Percentiles rank a stretch among this genome's conserved stretches.
phyloP scores from a whole-genome alignment of 805 yeast genomes.

The Starmerella roubikii region DNA sequence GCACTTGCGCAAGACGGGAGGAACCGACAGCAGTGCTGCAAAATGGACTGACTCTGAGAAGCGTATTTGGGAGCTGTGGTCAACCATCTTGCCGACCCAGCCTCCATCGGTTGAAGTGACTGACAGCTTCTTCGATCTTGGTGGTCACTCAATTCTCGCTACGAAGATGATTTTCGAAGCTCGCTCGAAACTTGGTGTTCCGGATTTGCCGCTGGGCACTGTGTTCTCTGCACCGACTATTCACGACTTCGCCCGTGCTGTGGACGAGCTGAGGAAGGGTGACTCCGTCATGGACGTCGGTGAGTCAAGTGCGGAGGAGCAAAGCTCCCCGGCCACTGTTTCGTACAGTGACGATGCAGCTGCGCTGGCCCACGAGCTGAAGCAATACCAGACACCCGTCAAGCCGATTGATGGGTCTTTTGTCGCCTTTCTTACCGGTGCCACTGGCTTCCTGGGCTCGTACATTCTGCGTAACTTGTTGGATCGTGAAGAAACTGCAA shows the following conservation, averaged over 20 bases:
- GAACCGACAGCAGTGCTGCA: constrained; percentile 26
- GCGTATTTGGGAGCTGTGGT: constrained; percentile 70
- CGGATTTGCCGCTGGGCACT: constrained; percentile 74
- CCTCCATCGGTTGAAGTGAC: constrained; percentile 64
- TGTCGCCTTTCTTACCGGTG: constrained; percentile 82
- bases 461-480: constrained; percentile 70
- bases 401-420: constrained; percentile 26
- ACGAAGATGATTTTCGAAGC: constrained; percentile 92
- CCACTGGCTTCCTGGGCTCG: constrained; percentile 92
- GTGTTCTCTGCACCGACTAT: constrained; percentile 85
- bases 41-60: constrained; percentile 50
- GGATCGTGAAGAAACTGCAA: constrained; percentile 42
- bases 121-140: constrained; percentile 91
- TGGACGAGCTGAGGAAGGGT: constrained; percentile 43
- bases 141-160: constrained; percentile 95
- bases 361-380: constrained; percentile 30
- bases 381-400: constrained; percentile 38
- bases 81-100: constrained; percentile 65
- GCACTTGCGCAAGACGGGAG: constrained; percentile 24
- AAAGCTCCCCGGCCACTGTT: constrained; percentile 21
- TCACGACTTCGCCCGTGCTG: constrained; percentile 58
- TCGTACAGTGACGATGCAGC: constrained; percentile 69
- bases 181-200: constrained; percentile 55
- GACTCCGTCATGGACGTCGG: constrained; percentile 17
- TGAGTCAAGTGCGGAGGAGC: constrained; percentile 21